These are phyloP conservation scores for Pythium coloratum DNA, from an alignment of 352 stramenopile species.

Conservation along the genomic window DNA sequence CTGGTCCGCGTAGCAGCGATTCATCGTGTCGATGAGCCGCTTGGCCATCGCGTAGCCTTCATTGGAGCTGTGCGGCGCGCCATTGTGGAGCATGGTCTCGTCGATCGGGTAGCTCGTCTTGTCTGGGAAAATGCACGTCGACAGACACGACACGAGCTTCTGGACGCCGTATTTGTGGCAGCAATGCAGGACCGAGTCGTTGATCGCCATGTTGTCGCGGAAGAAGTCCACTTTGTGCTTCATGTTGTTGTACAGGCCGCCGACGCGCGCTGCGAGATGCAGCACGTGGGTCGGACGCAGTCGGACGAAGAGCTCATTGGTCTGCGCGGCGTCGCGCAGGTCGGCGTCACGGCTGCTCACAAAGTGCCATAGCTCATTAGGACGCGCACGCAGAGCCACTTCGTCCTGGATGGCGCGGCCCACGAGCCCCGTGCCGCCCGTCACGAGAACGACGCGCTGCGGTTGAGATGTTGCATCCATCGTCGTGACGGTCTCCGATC, in stretches of 20 bases:
- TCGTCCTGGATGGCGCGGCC: conserved; percentile 76
- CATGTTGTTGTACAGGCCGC: conserved; percentile 86
- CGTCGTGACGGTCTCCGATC: not conserved
- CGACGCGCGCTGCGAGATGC: conserved; percentile 96
- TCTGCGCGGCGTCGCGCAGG: conserved; percentile 81
- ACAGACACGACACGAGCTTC: conserved; percentile 98
- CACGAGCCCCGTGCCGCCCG: conserved; percentile 95
- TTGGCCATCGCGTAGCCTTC: conserved; percentile 98
- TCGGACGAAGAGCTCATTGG: conserved; percentile 92
- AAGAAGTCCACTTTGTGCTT: conserved; percentile 97
- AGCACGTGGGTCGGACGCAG: conserved; percentile 96
- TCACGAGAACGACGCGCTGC: conserved; percentile 89
- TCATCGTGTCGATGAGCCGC: conserved; percentile 98
- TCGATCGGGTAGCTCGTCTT: conserved; percentile 98
- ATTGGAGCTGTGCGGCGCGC: conserved; percentile 76
- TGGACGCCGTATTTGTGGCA: conserved; percentile 82
- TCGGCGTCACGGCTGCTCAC: conserved; percentile 94
- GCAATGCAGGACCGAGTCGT: conserved; percentile 98
- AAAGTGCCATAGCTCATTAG: conserved; percentile 86
- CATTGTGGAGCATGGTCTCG: conserved; percentile 96
- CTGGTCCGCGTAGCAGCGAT: conserved; percentile 95
- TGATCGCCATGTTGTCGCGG: conserved; percentile 98
- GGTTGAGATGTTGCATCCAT: not conserved
- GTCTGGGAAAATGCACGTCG: conserved; percentile 99
- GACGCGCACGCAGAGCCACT: conserved; percentile 22